phyloP scores from a whole-genome alignment of 805 yeast species.

The Wickerhamiella domercqiae region DNA sequence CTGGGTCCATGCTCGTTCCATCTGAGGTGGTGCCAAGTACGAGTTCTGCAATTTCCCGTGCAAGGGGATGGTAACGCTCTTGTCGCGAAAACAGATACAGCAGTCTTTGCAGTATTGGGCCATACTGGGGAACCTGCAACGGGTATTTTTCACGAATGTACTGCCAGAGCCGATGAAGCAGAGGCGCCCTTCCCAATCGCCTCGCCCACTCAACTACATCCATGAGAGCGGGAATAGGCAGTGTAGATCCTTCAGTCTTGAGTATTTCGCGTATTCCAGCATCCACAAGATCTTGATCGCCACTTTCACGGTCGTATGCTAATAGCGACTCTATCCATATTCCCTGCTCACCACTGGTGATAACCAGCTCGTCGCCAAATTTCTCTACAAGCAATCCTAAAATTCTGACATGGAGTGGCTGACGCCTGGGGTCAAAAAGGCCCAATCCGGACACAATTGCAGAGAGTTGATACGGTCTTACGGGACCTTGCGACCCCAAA shows the following conservation, averaged over 20 bases:
- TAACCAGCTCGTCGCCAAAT: not conserved
- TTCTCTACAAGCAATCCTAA: conserved; percentile 2
- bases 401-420: conserved; percentile 11
- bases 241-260: conserved; percentile 4
- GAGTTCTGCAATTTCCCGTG: conserved; percentile 7
- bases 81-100: conserved; percentile 8
- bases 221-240: conserved; percentile 9
- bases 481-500: not conserved
- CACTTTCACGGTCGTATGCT: conserved; percentile 1
- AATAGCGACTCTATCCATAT: conserved; percentile 5
- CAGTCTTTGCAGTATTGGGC: conserved; percentile 6
- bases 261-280: conserved; percentile 5
- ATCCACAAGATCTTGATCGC: conserved; percentile 6
- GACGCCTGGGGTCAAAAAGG: conserved; percentile 11
- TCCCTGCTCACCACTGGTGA: conserved; percentile 11
- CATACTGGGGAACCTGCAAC: conserved; percentile 3
- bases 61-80: not conserved
- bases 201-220: conserved; percentile 6
- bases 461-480: not conserved
- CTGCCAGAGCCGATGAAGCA: conserved; percentile 6
- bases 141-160: conserved; percentile 6
- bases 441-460: conserved; percentile 10
- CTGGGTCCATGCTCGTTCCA: conserved; percentile 4
- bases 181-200: not conserved
- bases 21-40: conserved; percentile 2